These are phyloP conservation scores for Microbotryomycetes sp. DNA, from an alignment of 1,284 basidiomycete genomes.

Conservation along the genomic window DNA sequence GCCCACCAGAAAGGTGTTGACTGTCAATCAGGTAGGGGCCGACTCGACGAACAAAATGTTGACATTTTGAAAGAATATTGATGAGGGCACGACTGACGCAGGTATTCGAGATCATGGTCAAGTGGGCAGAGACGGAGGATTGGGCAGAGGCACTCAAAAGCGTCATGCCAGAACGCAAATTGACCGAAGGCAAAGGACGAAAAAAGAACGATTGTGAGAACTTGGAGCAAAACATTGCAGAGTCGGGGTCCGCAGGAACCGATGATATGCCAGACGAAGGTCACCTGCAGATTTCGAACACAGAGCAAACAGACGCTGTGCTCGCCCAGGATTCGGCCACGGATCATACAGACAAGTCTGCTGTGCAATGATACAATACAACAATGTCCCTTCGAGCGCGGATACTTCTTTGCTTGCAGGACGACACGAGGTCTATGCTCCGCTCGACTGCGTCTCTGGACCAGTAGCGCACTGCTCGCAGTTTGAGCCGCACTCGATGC, in stretches of 20 bases:
- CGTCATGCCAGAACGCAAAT: conserved; percentile 85
- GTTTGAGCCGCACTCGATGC: neutral
- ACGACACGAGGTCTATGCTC: neutral
- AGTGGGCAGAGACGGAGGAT: conserved; percentile 54
- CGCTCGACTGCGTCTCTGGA: neutral
- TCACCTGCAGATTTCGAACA: neutral
- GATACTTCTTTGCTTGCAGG: too few relatives aligned
- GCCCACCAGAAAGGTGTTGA: conserved; percentile 86
- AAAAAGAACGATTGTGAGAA: neutral
- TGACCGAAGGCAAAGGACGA: conserved; percentile 46
- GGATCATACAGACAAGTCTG: neutral
- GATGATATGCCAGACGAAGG: neutral
- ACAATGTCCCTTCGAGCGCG: too few relatives aligned
- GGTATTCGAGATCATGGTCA: conserved; percentile 83
- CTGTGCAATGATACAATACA: neutral
- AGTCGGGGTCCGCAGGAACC: neutral
- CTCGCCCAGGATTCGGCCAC: neutral
- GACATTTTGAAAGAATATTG: neutral
- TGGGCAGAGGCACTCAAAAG: conserved; percentile 77
- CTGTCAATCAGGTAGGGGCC: conserved; percentile 78
- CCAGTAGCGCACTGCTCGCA: neutral
- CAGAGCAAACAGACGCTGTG: neutral
- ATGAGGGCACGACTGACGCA: conserved; percentile 18
- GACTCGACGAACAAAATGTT: too few relatives aligned
- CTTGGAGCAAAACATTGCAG: neutral